phyloP scores from a whole-genome alignment of 2,329 filamentous ascomycete genomes.

The Xylariaceae sp. region DNA sequence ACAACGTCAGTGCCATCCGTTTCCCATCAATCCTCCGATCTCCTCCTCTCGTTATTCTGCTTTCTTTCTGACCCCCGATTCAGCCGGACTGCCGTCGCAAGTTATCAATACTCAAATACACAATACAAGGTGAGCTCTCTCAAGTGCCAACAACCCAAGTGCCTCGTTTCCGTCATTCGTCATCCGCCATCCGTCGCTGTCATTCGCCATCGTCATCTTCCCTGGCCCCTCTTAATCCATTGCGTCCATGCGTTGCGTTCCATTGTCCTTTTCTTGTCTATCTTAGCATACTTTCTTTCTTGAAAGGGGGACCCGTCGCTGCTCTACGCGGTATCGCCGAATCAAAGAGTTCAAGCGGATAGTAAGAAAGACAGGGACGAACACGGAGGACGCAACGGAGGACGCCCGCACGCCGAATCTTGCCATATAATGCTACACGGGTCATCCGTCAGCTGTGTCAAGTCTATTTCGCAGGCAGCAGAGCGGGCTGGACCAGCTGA shows the following conservation, averaged over 20 bases:
- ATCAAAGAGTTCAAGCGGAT: not conserved
- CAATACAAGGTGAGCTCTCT: not conserved
- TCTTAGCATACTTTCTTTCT: not conserved
- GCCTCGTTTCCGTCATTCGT: not conserved
- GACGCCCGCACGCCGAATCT: not conserved
- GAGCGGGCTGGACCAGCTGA: not conserved
- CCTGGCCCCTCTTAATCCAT: not conserved
- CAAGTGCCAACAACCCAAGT: not conserved
- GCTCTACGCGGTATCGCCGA: not conserved
- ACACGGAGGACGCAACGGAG: not conserved
- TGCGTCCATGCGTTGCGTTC: not conserved
- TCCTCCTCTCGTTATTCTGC: not conserved
- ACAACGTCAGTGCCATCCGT: not conserved
- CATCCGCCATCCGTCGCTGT: conserved; percentile 10
- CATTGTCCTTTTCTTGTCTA: not conserved
- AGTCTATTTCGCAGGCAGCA: not conserved
- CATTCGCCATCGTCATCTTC: conserved; percentile 17
- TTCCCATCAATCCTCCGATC: not conserved
- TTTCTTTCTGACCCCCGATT: conserved; percentile 1
- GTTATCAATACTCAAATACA: not conserved
- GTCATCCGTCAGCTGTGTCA: too few species aligned
- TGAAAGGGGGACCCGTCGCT: not conserved
- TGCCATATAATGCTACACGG: too few species aligned
- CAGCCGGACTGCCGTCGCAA: not conserved
- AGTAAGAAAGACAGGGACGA: too few species aligned